A percentile compares a stretch with the other conserved stretches of the same genome.
phyloP scores from a whole-genome alignment of 306 rosid species.

The Spatholobus suberectus region DNA sequence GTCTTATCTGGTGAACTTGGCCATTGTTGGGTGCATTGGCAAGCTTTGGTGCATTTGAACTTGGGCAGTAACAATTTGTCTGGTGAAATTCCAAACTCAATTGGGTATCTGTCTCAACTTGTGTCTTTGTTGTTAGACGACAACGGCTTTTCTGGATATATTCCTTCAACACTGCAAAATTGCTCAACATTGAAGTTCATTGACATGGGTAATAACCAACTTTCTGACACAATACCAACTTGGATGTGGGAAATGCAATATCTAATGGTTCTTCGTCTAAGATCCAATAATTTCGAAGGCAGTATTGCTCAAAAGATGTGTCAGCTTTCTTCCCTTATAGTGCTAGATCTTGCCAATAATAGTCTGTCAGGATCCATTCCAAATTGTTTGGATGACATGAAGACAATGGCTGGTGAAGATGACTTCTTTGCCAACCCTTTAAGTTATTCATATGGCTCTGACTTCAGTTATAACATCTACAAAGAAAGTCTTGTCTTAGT shows the following conservation, averaged over 20 bases:
- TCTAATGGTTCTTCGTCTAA: slow-evolving; percentile 45
- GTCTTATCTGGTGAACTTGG: slow-evolving; percentile 37
- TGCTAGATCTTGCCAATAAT: slow-evolving; percentile 45
- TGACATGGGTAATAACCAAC: slow-evolving; percentile 45
- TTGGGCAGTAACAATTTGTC: slow-evolving; percentile 42
- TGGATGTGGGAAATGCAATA: slow-evolving; percentile 46
- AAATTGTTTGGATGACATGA: slow-evolving; percentile 43
- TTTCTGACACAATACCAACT: slow-evolving; percentile 37
- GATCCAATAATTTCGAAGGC: slow-evolving; percentile 42
- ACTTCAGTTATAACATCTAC: slow-evolving; percentile 26
- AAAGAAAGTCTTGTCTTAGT: slow-evolving; percentile 29
- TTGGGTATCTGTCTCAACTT: slow-evolving; percentile 27
- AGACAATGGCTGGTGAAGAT: slow-evolving; percentile 40
- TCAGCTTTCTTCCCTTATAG: slow-evolving; percentile 46
- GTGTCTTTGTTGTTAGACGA: slow-evolving; percentile 36
- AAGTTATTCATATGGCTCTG: slow-evolving; percentile 11
- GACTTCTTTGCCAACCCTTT: slow-evolving; percentile 32
- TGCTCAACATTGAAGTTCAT: slow-evolving; percentile 42
- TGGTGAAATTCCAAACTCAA: slow-evolving; percentile 40
- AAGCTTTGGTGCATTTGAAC: slow-evolving; percentile 47
- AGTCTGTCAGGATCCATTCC: slow-evolving; percentile 51
- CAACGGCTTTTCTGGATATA: slow-evolving; percentile 22
- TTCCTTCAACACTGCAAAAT: slow-evolving; percentile 37
- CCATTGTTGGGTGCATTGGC: slow-evolving; percentile 46
- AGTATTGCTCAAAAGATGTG: slow-evolving; percentile 32